These are phyloP conservation scores for Sutorius eximius DNA, from an alignment of 1,284 basidiomycete species.

Conservation along the genomic window DNA sequence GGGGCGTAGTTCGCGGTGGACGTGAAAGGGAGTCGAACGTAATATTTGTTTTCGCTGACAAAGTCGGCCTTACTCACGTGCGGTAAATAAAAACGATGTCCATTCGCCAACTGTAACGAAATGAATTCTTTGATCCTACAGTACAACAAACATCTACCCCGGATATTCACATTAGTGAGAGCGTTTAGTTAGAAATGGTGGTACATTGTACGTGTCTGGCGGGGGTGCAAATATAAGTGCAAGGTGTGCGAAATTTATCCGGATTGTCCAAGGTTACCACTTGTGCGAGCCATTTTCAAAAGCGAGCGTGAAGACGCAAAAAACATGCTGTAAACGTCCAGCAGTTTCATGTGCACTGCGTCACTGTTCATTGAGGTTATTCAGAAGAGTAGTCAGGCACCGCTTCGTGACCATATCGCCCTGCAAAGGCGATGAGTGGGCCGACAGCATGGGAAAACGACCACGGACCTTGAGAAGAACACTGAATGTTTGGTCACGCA, in stretches of 20 bases:
- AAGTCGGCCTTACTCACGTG: conserved; percentile 9
- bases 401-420: conserved; percentile 96
- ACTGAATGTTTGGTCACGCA: conserved; percentile 93
- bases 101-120: conserved; percentile 3
- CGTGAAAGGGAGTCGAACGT: background rate
- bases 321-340: background rate
- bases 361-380: conserved; percentile 79
- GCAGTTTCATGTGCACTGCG: background rate
- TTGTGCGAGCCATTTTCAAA: conserved; percentile 20
- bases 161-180: conserved; percentile 35
- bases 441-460: background rate
- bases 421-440: conserved; percentile 38
- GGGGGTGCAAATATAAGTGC: conserved; percentile 35
- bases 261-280: conserved; percentile 36
- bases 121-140: conserved; percentile 26
- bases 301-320: conserved; percentile 3
- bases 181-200: conserved; percentile 34
- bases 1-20: background rate
- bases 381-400: conserved; percentile 92
- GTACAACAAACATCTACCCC: conserved; percentile 38
- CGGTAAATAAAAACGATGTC: background rate
- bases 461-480: conserved; percentile 76
- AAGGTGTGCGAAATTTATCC: conserved; percentile 29
- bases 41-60: background rate
- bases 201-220: conserved; percentile 32